These are phyloP conservation scores for Populus pruinosa DNA, from an alignment of 345 rosid genomes.

Conservation along the genomic window DNA sequence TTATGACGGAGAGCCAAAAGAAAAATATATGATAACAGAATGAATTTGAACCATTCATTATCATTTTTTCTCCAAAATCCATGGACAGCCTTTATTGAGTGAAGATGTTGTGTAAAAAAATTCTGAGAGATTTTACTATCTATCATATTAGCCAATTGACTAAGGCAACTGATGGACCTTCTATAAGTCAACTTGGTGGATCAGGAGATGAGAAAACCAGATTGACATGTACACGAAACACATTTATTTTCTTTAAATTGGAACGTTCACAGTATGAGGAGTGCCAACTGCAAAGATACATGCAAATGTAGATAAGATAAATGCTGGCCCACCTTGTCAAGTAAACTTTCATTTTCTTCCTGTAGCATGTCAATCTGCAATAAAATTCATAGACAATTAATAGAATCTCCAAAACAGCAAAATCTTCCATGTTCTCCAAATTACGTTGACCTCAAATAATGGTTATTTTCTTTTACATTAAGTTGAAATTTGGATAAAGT, in stretches of 20 bases:
- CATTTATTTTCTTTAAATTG: background rate
- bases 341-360: conserved; percentile 33
- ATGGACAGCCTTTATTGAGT: background rate
- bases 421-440: background rate
- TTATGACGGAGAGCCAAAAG: conserved; percentile 31
- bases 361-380: conserved; percentile 60
- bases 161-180: no score
- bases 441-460: no score
- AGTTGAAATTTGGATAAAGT: background rate
- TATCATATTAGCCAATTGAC: background rate
- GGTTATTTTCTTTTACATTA: no score
- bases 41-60: background rate
- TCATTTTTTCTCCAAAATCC: background rate
- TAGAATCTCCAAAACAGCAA: background rate
- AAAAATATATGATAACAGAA: background rate
- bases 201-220: background rate
- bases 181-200: background rate
- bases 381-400: conserved; percentile 15
- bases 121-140: background rate
- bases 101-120: conserved; percentile 1
- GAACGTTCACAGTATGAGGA: background rate
- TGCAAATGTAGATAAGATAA: background rate
- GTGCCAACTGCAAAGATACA: background rate
- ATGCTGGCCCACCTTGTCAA: conserved; percentile 19
- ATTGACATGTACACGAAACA: background rate